A percentile compares a stretch with the other conserved stretches of the same genome.
These are phyloP conservation scores for Penicillium cinerascens DNA, from an alignment of 495 filamentous ascomycete species.

Conservation along the genomic window DNA sequence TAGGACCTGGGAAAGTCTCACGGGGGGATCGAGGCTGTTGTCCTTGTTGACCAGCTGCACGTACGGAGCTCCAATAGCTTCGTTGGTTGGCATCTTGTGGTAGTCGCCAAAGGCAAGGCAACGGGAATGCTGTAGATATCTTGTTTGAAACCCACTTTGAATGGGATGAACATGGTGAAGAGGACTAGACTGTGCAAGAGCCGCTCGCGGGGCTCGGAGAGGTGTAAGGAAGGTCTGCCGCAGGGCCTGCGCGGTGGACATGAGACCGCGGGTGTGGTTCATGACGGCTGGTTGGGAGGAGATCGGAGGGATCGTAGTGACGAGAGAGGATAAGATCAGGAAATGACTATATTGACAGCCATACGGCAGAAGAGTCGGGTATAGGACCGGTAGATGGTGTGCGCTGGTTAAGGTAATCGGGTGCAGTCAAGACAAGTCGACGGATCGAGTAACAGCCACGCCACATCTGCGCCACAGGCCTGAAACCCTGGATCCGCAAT, in stretches of 20 bases:
- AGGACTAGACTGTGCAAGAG: slow-evolving; percentile 10
- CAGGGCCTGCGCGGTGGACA: slow-evolving; percentile 37
- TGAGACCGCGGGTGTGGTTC: slow-evolving; percentile 38
- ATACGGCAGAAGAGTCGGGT: neutral
- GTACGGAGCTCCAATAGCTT: slow-evolving; percentile 50
- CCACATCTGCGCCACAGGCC: slow-evolving; percentile 29
- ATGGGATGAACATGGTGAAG: neutral
- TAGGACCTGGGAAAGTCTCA: slow-evolving; percentile 43
- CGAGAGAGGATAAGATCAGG: neutral
- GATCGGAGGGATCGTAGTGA: neutral
- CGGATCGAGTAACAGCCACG: slow-evolving; percentile 22
- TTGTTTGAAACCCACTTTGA: slow-evolving; percentile 9
- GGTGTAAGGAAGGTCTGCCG: slow-evolving; percentile 35
- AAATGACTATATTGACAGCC: neutral
- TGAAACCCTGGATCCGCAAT: slow-evolving; percentile 27
- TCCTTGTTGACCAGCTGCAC: slow-evolving; percentile 54
- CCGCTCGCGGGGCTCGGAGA: slow-evolving; percentile 11
- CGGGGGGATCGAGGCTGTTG: slow-evolving; percentile 45
- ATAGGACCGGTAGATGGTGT: neutral
- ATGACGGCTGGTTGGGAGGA: slow-evolving; percentile 17
- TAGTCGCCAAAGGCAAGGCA: slow-evolving; percentile 7
- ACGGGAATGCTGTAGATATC: slow-evolving; percentile 11
- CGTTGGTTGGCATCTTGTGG: slow-evolving; percentile 21
- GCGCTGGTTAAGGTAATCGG: neutral
- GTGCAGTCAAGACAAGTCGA: slow-evolving; percentile 1